Evolutionary conservation across 2,329 filamentous ascomycete species (phyloP).

Genomic region (Venturia aucupariae): DNA sequence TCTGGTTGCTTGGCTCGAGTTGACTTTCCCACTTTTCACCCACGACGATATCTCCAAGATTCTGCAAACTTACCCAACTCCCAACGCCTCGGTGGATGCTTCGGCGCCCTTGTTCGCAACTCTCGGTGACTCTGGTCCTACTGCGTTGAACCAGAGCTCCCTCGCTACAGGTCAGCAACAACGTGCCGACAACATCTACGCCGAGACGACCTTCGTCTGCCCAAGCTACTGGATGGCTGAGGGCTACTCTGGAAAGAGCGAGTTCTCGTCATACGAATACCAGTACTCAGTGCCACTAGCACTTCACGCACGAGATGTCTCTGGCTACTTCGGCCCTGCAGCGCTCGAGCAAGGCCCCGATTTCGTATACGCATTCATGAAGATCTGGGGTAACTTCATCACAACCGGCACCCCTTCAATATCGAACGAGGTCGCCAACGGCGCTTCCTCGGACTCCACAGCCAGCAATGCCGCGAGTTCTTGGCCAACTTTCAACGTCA

Average conservation of each 20-base stretch:
- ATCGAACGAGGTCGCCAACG: not conserved
- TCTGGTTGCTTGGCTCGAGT: constrained; percentile 1
- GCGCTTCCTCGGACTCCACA: not conserved
- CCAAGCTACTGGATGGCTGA: constrained; percentile 5
- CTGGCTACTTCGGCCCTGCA: constrained; percentile 1
- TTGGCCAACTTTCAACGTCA: not conserved
- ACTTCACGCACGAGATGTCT: not conserved
- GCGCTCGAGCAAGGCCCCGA: not conserved
- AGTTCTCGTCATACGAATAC: not conserved
- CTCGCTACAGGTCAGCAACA: constrained; percentile 4
- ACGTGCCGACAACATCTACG: constrained; percentile 8
- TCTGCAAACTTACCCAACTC: not conserved
- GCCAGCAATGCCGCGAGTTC: constrained; percentile 1
- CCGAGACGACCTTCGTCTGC: not conserved
- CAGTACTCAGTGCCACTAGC: constrained; percentile 7
- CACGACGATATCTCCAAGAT: not conserved
- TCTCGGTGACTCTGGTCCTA: not conserved
- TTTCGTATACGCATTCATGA: constrained; percentile 8
- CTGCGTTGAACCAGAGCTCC: not conserved
- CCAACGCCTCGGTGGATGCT: not conserved
- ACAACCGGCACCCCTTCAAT: not conserved
- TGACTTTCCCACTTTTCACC: not conserved
- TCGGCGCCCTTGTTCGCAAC: not conserved
- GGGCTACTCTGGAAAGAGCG: constrained; percentile 1
- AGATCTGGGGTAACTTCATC: constrained; percentile 8